phyloP scores from a whole-genome alignment of 805 yeast genomes.

The Hanseniaspora lachancei region DNA sequence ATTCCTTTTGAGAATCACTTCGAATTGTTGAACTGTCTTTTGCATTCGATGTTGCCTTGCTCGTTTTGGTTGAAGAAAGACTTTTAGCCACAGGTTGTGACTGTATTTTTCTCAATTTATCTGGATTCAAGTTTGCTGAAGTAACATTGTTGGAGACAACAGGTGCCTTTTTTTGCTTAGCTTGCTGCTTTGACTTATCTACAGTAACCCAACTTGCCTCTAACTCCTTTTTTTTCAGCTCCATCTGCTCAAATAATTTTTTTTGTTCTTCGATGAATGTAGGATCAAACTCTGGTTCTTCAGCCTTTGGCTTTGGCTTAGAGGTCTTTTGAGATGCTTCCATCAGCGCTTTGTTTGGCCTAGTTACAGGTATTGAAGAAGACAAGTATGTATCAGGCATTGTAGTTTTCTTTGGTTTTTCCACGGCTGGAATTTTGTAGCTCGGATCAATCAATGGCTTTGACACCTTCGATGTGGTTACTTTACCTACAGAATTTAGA shows the following conservation, averaged over 20 bases:
- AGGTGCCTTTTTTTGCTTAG: conserved; percentile 20
- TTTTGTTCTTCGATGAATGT: conserved; percentile 25
- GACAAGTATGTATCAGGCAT: neutral
- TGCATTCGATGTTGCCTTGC: neutral
- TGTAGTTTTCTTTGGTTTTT: neutral
- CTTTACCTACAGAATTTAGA: neutral
- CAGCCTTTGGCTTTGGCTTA: neutral
- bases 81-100: conserved; percentile 2
- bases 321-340: neutral
- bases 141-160: conserved; percentile 17
- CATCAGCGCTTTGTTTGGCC: neutral
- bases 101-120: conserved; percentile 26
- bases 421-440: neutral
- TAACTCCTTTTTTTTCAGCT: conserved; percentile 42
- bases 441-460: neutral
- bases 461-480: neutral
- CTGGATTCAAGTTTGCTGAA: conserved; percentile 25
- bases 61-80: neutral
- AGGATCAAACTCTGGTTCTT: conserved; percentile 13
- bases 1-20: conserved; percentile 3
- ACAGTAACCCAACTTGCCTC: conserved; percentile 25
- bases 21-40: neutral
- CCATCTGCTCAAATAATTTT: conserved; percentile 38
- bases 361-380: neutral
- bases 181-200: conserved; percentile 18